phyloP scores from a whole-genome alignment of 2,329 filamentous ascomycete species.

The Hypoxylon sp. region DNA sequence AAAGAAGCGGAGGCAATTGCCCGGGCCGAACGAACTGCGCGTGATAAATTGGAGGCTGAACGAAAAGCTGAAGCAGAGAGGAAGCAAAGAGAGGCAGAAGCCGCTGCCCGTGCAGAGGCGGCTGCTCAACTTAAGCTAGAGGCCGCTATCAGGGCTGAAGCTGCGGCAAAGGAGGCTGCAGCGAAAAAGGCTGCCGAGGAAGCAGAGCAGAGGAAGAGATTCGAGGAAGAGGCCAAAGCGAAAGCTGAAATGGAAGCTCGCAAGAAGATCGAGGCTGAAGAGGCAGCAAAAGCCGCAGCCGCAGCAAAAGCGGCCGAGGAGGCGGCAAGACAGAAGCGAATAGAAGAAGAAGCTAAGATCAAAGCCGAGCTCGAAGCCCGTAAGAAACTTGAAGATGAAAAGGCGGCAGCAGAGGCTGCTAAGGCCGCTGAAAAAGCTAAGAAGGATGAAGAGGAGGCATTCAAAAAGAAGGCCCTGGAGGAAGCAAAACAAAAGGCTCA shows the following conservation, averaged over 20 bases:
- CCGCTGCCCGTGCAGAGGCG: slow-evolving; percentile 65
- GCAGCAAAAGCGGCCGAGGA: slow-evolving; percentile 52
- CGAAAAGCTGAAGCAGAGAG: slow-evolving; percentile 52
- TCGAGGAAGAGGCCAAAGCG: slow-evolving; percentile 55
- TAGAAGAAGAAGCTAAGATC: slow-evolving; percentile 55
- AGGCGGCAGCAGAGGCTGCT: slow-evolving; percentile 56
- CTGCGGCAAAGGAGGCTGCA: slow-evolving; percentile 54
- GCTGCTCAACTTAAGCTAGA: slow-evolving; percentile 60
- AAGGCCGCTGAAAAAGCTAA: slow-evolving; percentile 67
- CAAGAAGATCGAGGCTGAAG: slow-evolving; percentile 56
- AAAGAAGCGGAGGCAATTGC: slow-evolving; percentile 55
- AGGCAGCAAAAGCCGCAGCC: slow-evolving; percentile 48
- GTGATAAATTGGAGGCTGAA: slow-evolving; percentile 54
- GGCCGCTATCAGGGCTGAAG: slow-evolving; percentile 61
- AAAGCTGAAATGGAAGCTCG: slow-evolving; percentile 60
- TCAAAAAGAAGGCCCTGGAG: slow-evolving; percentile 65
- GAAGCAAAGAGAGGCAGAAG: slow-evolving; percentile 61
- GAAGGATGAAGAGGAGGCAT: slow-evolving; percentile 70
- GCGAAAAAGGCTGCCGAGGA: slow-evolving; percentile 52
- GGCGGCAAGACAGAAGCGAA: slow-evolving; percentile 47
- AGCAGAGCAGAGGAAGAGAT: slow-evolving; percentile 48
- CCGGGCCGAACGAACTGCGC: slow-evolving; percentile 55
- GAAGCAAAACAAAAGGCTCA: slow-evolving; percentile 63
- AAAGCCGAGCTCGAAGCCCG: slow-evolving; percentile 60
- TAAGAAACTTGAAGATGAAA: slow-evolving; percentile 60